These are phyloP conservation scores for Mycena leptocephala DNA, from an alignment of 768 basidiomycete genomes.

Conservation along the genomic window DNA sequence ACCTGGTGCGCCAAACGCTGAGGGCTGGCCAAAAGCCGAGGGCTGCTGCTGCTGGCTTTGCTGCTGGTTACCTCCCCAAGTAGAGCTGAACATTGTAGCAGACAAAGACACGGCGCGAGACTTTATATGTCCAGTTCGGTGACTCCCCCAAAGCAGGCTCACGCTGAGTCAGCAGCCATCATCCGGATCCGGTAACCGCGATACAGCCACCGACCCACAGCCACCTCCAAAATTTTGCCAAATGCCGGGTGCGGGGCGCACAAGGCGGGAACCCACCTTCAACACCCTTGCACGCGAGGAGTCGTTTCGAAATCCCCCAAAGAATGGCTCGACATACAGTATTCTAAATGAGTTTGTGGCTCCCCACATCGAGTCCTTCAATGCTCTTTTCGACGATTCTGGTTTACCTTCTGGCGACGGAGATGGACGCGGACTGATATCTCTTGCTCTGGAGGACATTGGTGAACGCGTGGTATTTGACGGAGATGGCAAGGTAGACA, in stretches of 20 bases:
- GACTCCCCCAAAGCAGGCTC: neutral
- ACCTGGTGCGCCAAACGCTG: slow-evolving; percentile 74
- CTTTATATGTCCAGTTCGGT: slow-evolving; percentile 1
- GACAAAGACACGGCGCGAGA: slow-evolving; percentile 22
- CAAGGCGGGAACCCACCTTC: slow-evolving; percentile 73
- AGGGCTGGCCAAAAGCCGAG: slow-evolving; percentile 81
- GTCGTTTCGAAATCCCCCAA: slow-evolving; percentile 83
- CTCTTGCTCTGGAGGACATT: slow-evolving; percentile 86
- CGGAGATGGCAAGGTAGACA: slow-evolving; percentile 68
- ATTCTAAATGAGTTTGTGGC: slow-evolving; percentile 94
- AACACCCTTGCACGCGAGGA: slow-evolving; percentile 87
- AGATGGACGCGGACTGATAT: slow-evolving; percentile 86
- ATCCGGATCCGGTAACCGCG: neutral
- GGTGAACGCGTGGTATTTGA: slow-evolving; percentile 96
- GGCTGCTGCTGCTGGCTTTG: slow-evolving; percentile 70
- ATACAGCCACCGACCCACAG: neutral
- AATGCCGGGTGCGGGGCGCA: slow-evolving; percentile 69
- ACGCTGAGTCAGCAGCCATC: slow-evolving; percentile 8
- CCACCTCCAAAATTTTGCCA: slow-evolving; percentile 27
- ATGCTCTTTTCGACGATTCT: slow-evolving; percentile 95
- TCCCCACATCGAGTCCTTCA: slow-evolving; percentile 97
- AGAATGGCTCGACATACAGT: slow-evolving; percentile 77
- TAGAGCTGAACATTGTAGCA: slow-evolving; percentile 78
- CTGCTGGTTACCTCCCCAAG: slow-evolving; percentile 81
- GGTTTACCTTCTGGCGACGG: slow-evolving; percentile 83